Evolutionary conservation across 306 rosid genomes (phyloP).

Genomic region (Cucumis cinereus): DNA sequence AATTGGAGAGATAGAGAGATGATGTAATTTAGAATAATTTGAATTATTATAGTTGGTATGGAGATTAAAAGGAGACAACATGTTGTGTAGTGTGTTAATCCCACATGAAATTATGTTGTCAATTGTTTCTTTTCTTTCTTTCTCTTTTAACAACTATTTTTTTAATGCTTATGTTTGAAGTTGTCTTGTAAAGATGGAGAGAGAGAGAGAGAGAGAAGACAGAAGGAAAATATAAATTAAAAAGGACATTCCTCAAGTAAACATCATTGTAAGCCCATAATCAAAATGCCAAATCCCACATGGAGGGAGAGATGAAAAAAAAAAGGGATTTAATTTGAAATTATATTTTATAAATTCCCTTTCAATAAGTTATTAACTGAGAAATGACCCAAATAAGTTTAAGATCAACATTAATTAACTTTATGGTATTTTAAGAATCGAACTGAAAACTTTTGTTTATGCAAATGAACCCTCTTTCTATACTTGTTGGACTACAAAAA

Average conservation of each 20-base stretch:
- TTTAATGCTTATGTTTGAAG: background rate
- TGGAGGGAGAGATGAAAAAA: background rate
- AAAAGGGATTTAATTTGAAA: background rate
- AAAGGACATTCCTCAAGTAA: background rate
- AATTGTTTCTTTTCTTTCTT: background rate
- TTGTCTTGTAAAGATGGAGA: background rate
- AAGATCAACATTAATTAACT: too few relatives aligned
- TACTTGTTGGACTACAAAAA: too few relatives aligned
- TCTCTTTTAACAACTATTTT: background rate
- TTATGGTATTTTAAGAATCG: too few relatives aligned
- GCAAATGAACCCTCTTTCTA: too few relatives aligned
- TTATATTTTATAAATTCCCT: too few relatives aligned
- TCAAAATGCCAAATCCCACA: constrained; percentile 7
- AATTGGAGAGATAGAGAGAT: background rate
- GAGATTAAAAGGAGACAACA: background rate
- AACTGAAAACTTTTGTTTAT: too few relatives aligned
- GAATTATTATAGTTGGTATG: background rate
- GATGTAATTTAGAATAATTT: background rate
- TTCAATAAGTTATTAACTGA: too few relatives aligned
- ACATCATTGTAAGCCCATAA: constrained; percentile 6
- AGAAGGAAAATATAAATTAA: background rate
- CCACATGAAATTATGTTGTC: background rate
- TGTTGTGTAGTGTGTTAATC: constrained; percentile 3
- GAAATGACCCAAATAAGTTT: too few relatives aligned
- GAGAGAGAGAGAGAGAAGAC: background rate